phyloP scores from a whole-genome alignment of 2,329 filamentous ascomycete genomes.

The Sclerotinia nivalis region DNA sequence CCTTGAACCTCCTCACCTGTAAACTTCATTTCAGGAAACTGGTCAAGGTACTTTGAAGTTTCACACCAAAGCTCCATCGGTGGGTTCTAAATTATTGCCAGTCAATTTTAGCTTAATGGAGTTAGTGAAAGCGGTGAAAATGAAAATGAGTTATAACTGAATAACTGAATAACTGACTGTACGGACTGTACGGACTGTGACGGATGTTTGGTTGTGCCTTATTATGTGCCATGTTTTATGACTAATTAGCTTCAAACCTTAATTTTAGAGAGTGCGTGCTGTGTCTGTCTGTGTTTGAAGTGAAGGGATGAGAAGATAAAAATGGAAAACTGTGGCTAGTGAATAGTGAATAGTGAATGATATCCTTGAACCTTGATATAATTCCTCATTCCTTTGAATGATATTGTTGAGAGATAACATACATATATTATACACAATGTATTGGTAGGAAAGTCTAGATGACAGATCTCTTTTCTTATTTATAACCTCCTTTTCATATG shows the following conservation, averaged over 20 bases:
- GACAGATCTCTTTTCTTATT: not conserved
- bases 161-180: not conserved
- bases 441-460: not conserved
- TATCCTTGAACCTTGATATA: conserved; percentile 7
- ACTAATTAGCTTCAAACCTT: not conserved
- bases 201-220: no score
- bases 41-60: not conserved
- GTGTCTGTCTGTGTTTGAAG: not conserved
- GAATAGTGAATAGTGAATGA: conserved; percentile 1
- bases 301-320: not conserved
- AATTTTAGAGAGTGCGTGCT: not conserved
- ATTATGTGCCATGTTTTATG: not conserved
- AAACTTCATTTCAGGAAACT: not conserved
- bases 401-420: not conserved
- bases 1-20: conserved; percentile 4
- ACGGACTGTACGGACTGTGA: no score
- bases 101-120: not conserved
- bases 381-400: not conserved
- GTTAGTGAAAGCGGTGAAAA: not conserved
- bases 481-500: not conserved
- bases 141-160: not conserved
- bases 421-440: no score
- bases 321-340: conserved; percentile 1
- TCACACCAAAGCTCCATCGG: not conserved
- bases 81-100: conserved; percentile 17